phyloP scores from a whole-genome alignment of 345 rosid species.

The Gossypium stocksii region DNA sequence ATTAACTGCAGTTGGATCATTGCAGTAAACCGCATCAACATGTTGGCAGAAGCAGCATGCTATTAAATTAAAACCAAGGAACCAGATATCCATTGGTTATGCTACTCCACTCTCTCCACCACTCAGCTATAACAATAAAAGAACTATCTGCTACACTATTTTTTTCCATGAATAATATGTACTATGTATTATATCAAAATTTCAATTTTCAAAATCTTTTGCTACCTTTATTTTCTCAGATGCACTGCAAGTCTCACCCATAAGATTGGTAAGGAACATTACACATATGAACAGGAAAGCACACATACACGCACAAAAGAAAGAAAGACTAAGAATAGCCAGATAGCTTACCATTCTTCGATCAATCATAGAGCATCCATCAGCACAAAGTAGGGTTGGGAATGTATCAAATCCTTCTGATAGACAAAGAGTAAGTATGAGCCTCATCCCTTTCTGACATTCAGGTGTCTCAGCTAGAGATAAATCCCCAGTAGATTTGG shows the following conservation, averaged over 20 bases:
- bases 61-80: background rate
- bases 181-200: too few relatives aligned
- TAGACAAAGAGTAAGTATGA: conserved; percentile 61
- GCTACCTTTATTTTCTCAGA: too few relatives aligned
- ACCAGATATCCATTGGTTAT: background rate
- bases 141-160: background rate
- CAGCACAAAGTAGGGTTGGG: conserved; percentile 85
- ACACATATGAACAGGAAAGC: background rate
- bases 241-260: too few relatives aligned
- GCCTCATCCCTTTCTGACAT: conserved; percentile 79
- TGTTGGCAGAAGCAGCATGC: background rate
- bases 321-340: background rate
- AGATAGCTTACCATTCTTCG: conserved; percentile 63
- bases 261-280: background rate
- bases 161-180: background rate
- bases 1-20: background rate
- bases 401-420: conserved; percentile 87
- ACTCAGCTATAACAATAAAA: background rate
- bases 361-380: conserved; percentile 86
- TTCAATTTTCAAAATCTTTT: too few relatives aligned
- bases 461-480: conserved; percentile 61
- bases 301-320: background rate
- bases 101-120: background rate
- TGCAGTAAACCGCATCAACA: background rate
- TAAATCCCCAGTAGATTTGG: conserved; percentile 68